A percentile compares a stretch with the other conserved stretches of the same genome.
Evolutionary conservation across 2,329 filamentous ascomycete genomes (phyloP).

Genomic region (Exophiala calicioides): DNA sequence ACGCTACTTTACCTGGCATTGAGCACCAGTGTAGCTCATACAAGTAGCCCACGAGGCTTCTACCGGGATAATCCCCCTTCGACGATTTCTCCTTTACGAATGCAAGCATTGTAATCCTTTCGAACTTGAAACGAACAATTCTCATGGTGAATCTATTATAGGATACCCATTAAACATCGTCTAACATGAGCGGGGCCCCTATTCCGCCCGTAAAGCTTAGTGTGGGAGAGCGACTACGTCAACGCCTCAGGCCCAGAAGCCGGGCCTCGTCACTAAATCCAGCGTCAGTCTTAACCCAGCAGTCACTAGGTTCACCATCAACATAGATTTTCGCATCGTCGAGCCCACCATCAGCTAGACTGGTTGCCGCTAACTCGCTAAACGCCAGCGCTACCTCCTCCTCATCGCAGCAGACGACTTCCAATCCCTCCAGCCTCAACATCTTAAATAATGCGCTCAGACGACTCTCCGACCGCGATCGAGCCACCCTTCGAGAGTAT

Average conservation of each 20-base stretch:
- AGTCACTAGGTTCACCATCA: not conserved
- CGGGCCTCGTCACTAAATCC: conserved; percentile 1
- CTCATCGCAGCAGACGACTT: not conserved
- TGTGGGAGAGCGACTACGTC: not conserved
- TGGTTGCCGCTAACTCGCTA: not conserved
- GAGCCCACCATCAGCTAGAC: not conserved
- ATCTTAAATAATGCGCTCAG: not conserved
- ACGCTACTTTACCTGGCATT: not conserved
- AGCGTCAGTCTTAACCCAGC: not conserved
- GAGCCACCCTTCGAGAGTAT: not conserved
- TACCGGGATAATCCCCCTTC: not conserved
- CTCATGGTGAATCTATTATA: not conserved
- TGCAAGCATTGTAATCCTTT: not conserved
- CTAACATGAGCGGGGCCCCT: not conserved
- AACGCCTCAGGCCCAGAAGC: not conserved
- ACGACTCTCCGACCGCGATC: not conserved
- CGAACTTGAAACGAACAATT: not conserved
- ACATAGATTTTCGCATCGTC: not conserved
- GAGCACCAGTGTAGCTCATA: not conserved
- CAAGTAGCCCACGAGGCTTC: not conserved
- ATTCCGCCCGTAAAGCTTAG: not conserved
- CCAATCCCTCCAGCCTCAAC: not conserved
- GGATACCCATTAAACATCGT: not conserved
- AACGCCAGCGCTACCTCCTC: not conserved
- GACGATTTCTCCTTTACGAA: not conserved